Conservation (phyloP, 768 basidiomycete genomes). For the Naematelia aurantialba region DNA sequence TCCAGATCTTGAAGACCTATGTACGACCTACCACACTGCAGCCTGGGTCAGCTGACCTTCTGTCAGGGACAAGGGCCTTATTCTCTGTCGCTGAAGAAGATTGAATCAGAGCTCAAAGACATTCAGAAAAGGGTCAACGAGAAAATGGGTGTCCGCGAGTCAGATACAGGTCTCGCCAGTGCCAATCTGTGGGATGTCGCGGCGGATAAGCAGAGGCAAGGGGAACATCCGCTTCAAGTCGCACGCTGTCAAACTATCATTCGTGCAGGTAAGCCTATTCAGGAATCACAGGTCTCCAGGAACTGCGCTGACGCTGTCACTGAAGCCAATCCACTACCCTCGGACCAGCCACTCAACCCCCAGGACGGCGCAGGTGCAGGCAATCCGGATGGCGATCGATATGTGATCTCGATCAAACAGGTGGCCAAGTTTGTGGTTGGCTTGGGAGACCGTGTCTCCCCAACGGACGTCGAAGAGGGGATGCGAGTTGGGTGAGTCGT, state of each 20-base stretch:
- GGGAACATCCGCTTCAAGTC: conserved; percentile 88
- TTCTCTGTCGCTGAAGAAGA: conserved; percentile 77
- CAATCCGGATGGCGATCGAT: conserved; percentile 83
- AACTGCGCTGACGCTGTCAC: background rate
- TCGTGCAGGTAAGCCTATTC: conserved; percentile 57
- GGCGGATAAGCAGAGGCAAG: conserved; percentile 86
- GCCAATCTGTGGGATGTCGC: conserved; percentile 97
- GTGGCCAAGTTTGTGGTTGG: conserved; percentile 99
- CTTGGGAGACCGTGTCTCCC: conserved; percentile 89
- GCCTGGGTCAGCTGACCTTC: no score
- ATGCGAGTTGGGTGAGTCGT: conserved; percentile 93
- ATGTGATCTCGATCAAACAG: conserved; percentile 99
- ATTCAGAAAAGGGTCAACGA: conserved; percentile 97
- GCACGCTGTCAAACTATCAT: conserved; percentile 99
- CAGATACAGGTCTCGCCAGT: conserved; percentile 92
- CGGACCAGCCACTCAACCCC: conserved; percentile 74
- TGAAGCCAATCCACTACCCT: conserved; percentile 66
- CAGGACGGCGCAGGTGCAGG: conserved; percentile 67
- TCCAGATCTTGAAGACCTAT: conserved; percentile 98
- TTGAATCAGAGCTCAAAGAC: conserved; percentile 87
- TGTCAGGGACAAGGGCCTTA: conserved; percentile 97
- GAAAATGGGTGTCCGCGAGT: conserved; percentile 98
- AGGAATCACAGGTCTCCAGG: background rate
- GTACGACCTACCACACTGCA: no score
- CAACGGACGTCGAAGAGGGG: conserved; percentile 99